phyloP scores from a whole-genome alignment of 495 filamentous ascomycete genomes.

The Penicillium fimorum region DNA sequence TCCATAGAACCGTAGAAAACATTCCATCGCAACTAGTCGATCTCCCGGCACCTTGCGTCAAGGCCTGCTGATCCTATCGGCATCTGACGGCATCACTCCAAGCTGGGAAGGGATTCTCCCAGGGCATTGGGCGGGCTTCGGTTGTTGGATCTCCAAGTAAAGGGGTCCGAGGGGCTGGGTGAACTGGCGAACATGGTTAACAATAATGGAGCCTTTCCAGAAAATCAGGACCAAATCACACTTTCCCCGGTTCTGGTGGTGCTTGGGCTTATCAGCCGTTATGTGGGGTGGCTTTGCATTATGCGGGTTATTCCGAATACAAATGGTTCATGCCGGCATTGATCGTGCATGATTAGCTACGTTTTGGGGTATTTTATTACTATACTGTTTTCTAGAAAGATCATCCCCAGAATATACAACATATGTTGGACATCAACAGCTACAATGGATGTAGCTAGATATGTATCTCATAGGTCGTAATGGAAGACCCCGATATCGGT shows the following conservation, averaged over 20 bases:
- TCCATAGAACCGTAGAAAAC: neutral
- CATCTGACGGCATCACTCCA: neutral
- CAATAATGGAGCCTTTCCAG: too few relatives aligned
- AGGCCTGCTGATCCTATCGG: constrained; percentile 18
- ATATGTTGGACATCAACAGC: neutral
- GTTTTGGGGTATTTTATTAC: neutral
- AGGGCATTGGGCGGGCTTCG: neutral
- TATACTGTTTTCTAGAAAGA: neutral
- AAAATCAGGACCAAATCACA: too few relatives aligned
- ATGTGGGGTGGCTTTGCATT: too few relatives aligned
- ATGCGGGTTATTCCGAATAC: too few relatives aligned
- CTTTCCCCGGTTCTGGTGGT: too few relatives aligned
- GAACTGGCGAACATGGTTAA: too few relatives aligned
- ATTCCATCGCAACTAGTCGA: constrained; percentile 13
- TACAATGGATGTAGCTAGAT: neutral
- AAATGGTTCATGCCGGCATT: neutral
- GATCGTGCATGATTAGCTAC: neutral
- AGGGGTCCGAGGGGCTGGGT: too few relatives aligned
- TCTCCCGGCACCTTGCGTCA: constrained; percentile 29
- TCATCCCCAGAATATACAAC: neutral
- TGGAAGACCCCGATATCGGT: neutral
- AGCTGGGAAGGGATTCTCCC: neutral
- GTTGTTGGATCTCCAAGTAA: too few relatives aligned
- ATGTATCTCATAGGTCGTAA: too few relatives aligned
- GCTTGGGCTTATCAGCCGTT: too few relatives aligned